Conservation (phyloP, 805 yeast genomes). For the Komagataella phaffii region DNA sequence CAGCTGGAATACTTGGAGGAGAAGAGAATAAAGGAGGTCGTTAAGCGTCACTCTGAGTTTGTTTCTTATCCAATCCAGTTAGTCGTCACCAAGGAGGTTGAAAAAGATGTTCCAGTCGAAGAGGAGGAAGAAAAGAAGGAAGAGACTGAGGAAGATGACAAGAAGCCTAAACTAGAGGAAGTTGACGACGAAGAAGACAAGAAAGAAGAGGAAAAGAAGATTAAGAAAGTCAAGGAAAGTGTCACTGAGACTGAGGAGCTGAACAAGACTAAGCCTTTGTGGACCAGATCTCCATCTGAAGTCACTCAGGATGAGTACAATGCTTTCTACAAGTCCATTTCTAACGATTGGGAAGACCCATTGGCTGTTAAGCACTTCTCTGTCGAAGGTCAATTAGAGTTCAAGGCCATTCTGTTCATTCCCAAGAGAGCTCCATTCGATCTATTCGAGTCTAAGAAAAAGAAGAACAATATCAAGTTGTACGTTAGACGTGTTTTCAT, state of each 20-base stretch:
- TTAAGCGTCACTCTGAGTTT: constrained; percentile 98
- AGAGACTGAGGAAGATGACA: constrained; percentile 42
- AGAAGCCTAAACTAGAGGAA: constrained; percentile 49
- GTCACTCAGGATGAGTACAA: constrained; percentile 97
- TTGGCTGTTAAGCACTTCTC: constrained; percentile 98
- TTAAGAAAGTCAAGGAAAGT: constrained; percentile 82
- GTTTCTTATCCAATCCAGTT: constrained; percentile 98
- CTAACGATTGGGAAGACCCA: constrained; percentile 99
- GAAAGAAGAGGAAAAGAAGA: constrained; percentile 56
- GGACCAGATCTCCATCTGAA: constrained; percentile 99
- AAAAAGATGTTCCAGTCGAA: constrained; percentile 88
- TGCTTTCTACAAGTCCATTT: constrained; percentile 97
- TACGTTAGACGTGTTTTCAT: constrained; percentile 99
- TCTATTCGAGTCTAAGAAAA: constrained; percentile 95
- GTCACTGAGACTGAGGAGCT: constrained; percentile 97
- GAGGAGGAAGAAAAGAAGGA: constrained; percentile 41
- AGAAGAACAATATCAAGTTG: constrained; percentile 96
- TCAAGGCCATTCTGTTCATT: constrained; percentile 92
- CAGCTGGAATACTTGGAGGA: constrained; percentile 98
- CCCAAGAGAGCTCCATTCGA: constrained; percentile 99
- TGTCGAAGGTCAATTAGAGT: constrained; percentile 99
- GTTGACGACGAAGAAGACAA: constrained; percentile 64
- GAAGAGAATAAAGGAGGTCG: constrained; percentile 98
- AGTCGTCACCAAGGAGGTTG: constrained; percentile 96
- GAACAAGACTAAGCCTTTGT: constrained; percentile 96